Percentiles rank a stretch among this genome's conserved stretches.
Evolutionary conservation across 2,329 filamentous ascomycete genomes (phyloP).

Genomic region (Chrysoporthe deuterocubensis): DNA sequence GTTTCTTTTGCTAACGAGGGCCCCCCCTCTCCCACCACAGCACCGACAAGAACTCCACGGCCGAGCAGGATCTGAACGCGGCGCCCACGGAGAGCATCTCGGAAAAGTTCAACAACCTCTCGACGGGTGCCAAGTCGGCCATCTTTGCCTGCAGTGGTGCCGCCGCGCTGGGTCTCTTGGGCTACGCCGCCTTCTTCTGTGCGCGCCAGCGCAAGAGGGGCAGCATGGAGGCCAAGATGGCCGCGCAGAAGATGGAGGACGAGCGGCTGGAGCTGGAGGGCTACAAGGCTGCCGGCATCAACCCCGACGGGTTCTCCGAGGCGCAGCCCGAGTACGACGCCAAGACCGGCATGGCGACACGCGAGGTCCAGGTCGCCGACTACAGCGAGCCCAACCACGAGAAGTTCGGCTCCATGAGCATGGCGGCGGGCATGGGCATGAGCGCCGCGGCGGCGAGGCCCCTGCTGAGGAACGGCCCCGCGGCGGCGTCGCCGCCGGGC

Average conservation of each 20-base stretch:
- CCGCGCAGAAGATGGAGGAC: constrained; percentile 47
- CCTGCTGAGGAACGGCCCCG: constrained; percentile 18
- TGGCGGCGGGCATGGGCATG: not conserved
- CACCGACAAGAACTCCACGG: constrained; percentile 58
- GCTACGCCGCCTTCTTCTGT: constrained; percentile 55
- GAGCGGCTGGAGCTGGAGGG: constrained; percentile 57
- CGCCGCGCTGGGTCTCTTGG: constrained; percentile 48
- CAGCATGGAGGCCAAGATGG: constrained; percentile 52
- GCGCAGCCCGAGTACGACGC: constrained; percentile 44
- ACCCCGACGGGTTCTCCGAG: constrained; percentile 51
- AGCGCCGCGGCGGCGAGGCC: constrained; percentile 16
- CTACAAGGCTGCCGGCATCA: constrained; percentile 51
- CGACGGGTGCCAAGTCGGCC: constrained; percentile 53
- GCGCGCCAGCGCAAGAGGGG: constrained; percentile 59
- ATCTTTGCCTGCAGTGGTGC: constrained; percentile 56
- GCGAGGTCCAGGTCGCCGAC: constrained; percentile 12
- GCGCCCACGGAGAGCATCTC: constrained; percentile 48
- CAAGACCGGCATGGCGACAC: constrained; percentile 32
- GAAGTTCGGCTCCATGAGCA: constrained; percentile 17
- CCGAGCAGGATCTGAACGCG: constrained; percentile 48
- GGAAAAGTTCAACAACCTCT: constrained; percentile 60
- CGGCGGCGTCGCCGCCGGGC: constrained; percentile 20
- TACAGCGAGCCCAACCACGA: constrained; percentile 18
- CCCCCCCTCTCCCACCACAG: constrained; percentile 37
- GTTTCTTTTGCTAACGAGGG: not conserved